Evolutionary conservation across 768 basidiomycete species (phyloP), one percentile per base, ranked within the genome.

Genomic region (Suillus luteus): DNA sequence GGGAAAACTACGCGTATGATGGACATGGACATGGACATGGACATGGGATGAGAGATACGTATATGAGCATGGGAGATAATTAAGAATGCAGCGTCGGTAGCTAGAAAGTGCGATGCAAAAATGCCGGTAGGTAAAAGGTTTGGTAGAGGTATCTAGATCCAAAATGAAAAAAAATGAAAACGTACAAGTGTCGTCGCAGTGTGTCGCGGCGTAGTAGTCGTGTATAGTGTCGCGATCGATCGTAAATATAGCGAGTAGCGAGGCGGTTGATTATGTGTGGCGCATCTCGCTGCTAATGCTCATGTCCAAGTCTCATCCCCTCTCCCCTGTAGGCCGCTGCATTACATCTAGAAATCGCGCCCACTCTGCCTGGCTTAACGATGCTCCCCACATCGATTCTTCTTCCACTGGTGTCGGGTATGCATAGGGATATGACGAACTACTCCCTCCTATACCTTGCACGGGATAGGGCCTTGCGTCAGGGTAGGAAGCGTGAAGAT

Each of bases 361-460:
- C 88, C 91, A 92, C 75, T 92, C 91, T 46, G 86, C 85, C 67
- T 90, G 87, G 62, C 85, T 90, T 70, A 93, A 89, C 43, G 87
- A 83, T 17, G 90, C 83, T 49, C 90, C 90, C 90, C 91, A 93
- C 80, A 91, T 87, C 38, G 80, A 80, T 43, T 81, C 77, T 66
- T 89, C 87, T 64, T 88, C 88, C 52, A 84, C 82, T 46, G 68
- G 52, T 40, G 72, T 54, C 33, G 85, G 82, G 62, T 85, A 83
- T 8, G 71, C 1, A 15, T 76, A 73, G 24, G 73, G 22, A 60
- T 73, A 74, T n/a, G 73, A 59, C 4, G 66, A 22, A 12, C 63
- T 61, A 9, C 24, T 31, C 40, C 57, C 57, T 31, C 35, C 40
- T 19, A 40, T 38, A 22, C 38, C 57, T 10, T 41, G 40, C 9